These are phyloP conservation scores for Ogataea populi-albae DNA, from an alignment of 805 yeast genomes.

Conservation along the genomic window DNA sequence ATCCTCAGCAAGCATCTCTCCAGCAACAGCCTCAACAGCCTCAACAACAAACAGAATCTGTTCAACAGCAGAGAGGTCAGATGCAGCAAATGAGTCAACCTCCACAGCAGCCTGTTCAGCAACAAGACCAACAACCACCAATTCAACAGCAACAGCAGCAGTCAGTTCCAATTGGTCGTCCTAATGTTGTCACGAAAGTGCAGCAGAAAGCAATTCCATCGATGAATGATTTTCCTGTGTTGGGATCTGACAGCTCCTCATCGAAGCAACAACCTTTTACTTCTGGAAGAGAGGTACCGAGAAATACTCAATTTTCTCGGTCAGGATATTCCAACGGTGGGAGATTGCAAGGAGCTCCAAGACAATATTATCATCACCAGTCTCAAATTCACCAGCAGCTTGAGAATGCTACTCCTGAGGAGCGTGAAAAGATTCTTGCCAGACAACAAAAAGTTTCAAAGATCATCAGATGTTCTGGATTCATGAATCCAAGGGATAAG, in stretches of 20 bases:
- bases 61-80: constrained; percentile 4
- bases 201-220: constrained; percentile 6
- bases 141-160: constrained; percentile 6
- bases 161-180: neutral
- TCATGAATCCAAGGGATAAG: constrained; percentile 96
- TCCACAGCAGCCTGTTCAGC: constrained; percentile 8
- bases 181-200: constrained; percentile 1
- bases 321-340: constrained; percentile 7
- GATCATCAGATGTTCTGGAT: constrained; percentile 80
- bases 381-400: constrained; percentile 31
- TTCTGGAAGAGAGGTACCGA: neutral
- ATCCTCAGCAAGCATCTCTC: constrained; percentile 12
- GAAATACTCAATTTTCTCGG: constrained; percentile 5
- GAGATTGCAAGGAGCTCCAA: constrained; percentile 8
- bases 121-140: constrained; percentile 6
- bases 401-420: constrained; percentile 62
- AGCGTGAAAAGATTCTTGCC: constrained; percentile 59
- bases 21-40: constrained; percentile 21
- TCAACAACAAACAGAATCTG: constrained; percentile 18
- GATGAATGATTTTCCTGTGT: constrained; percentile 2
- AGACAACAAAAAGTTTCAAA: constrained; percentile 75
- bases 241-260: constrained; percentile 1
- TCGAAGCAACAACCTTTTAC: neutral
- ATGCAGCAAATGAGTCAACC: constrained; percentile 6
- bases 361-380: constrained; percentile 14